These are phyloP conservation scores for Colletotrichum cuscutae DNA, from an alignment of 2,329 filamentous ascomycete genomes.

Conservation along the genomic window DNA sequence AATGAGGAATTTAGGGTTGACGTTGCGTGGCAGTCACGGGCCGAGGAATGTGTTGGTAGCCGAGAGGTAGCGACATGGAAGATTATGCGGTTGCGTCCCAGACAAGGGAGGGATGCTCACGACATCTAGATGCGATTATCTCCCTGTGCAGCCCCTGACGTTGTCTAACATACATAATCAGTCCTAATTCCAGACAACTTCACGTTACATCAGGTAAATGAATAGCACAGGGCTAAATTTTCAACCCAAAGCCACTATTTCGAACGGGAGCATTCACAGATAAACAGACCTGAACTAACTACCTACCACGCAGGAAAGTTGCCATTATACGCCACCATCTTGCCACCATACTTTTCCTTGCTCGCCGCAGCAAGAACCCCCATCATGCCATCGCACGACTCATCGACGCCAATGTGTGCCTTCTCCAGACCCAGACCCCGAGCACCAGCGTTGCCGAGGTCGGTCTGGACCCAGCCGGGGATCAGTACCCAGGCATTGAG, in stretches of 20 bases:
- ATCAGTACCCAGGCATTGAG: conserved; percentile 3
- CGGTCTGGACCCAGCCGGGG: conserved; percentile 17
- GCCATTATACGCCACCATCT: conserved; percentile 31
- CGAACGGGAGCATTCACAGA: no score
- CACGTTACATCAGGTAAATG: no score
- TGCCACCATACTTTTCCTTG: conserved; percentile 39
- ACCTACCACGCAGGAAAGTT: not conserved
- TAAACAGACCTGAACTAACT: not conserved
- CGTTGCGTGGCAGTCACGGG: not conserved
- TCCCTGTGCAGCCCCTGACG: no score
- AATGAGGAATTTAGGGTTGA: not conserved
- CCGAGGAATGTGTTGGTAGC: not conserved
- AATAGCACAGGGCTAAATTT: no score
- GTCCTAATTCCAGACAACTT: no score
- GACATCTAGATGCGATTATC: not conserved
- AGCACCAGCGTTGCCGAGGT: conserved; percentile 17
- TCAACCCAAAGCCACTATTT: no score
- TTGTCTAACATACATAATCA: no score
- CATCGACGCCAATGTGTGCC: conserved; percentile 6
- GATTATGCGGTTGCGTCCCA: not conserved
- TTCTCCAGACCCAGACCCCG: conserved; percentile 2
- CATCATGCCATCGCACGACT: conserved; percentile 26
- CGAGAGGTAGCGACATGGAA: not conserved
- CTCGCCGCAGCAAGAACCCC: conserved; percentile 12
- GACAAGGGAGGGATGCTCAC: not conserved